A percentile compares a stretch with the other conserved stretches of the same genome.
phyloP scores from a whole-genome alignment of 805 yeast genomes.

The Sungouiella blattae region DNA sequence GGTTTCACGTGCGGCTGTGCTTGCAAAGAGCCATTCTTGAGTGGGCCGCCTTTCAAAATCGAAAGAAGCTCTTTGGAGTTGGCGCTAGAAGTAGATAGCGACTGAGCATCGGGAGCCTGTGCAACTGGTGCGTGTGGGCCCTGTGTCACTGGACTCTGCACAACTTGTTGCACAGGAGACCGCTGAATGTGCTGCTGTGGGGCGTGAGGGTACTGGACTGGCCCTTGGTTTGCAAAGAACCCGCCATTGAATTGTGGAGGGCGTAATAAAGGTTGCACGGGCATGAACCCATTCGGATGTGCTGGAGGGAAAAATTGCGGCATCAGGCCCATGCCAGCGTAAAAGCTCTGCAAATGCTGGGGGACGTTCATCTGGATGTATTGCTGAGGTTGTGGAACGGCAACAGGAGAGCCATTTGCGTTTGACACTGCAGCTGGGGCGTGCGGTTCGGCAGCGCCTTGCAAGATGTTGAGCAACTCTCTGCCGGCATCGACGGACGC shows the following conservation, averaged over 20 bases:
- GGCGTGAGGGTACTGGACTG: slow-evolving; percentile 1
- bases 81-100: too few relatives aligned
- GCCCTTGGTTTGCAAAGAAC: not conserved
- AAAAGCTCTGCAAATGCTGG: slow-evolving; percentile 26
- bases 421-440: slow-evolving; percentile 4
- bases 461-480: slow-evolving; percentile 63
- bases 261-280: not conserved
- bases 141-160: not conserved
- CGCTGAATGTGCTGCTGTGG: slow-evolving; percentile 2
- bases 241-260: slow-evolving; percentile 7
- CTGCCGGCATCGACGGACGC: slow-evolving; percentile 64
- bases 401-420: not conserved
- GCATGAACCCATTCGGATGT: not conserved
- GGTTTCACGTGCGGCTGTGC: not conserved
- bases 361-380: slow-evolving; percentile 29
- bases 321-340: slow-evolving; percentile 13
- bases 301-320: slow-evolving; percentile 12
- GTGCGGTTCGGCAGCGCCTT: slow-evolving; percentile 22
- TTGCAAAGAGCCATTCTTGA: not conserved
- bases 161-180: slow-evolving; percentile 1
- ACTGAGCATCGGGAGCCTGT: slow-evolving; percentile 15
- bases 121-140: not conserved
- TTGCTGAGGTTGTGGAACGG: slow-evolving; percentile 8
- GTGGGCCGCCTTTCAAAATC: slow-evolving; percentile 28
- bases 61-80: slow-evolving; percentile 43